These are phyloP conservation scores for Sphagnum magellanicum DNA, from an alignment of 228 moss, liverwort and hornwort genomes.

Conservation along the genomic window DNA sequence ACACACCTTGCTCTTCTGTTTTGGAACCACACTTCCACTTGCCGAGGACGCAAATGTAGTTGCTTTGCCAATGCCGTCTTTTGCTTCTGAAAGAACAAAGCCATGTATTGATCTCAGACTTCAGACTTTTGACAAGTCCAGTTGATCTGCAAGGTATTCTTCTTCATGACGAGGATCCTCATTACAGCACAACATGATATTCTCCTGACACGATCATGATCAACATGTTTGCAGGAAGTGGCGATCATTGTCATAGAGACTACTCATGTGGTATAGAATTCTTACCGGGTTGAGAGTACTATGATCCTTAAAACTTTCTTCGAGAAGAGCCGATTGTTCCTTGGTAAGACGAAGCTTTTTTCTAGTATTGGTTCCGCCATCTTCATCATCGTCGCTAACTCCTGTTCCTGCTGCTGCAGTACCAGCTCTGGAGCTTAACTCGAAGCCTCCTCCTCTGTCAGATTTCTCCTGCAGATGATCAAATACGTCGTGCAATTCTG, in stretches of 20 bases:
- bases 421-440: conserved; percentile 67
- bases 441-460: conserved; percentile 13
- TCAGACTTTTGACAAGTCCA: background rate
- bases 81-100: conserved; percentile 35
- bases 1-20: conserved; percentile 70
- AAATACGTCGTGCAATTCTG: conserved; percentile 60
- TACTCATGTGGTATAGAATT: background rate
- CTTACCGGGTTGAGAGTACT: conserved; percentile 73
- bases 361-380: conserved; percentile 81
- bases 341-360: conserved; percentile 93
- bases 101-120: background rate
- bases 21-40: conserved; percentile 99
- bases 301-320: conserved; percentile 97
- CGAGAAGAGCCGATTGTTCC: conserved; percentile 85
- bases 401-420: background rate
- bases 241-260: background rate
- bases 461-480: conserved; percentile 63
- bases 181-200: background rate
- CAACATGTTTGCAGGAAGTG: background rate
- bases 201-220: background rate
- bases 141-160: background rate
- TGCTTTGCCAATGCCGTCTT: conserved; percentile 96
- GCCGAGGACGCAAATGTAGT: conserved; percentile 73
- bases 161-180: background rate
- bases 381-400: conserved; percentile 28